Conservation (phyloP, 345 rosid genomes). For the Brassica napus region Da-Ae NC_063436.1:1948001-1948500, state of each 20-base stretch:
- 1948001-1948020: constrained; percentile 40
- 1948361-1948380: constrained; percentile 81
- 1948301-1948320: constrained; percentile 88
- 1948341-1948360: constrained; percentile 92
- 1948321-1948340: constrained; percentile 85
- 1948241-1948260: neutral
- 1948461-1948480: constrained; percentile 64
- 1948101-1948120: constrained; percentile 53
- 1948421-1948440: constrained; percentile 92
- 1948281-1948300: constrained; percentile 96
- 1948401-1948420: constrained; percentile 78
- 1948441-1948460: constrained; percentile 79
- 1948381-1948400: constrained; percentile 82
- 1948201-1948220: constrained; percentile 84
- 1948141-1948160: constrained; percentile 44
- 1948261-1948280: constrained; percentile 77
- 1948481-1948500: constrained; percentile 77
- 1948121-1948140: constrained; percentile 43
- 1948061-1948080: constrained; percentile 55
- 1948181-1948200: constrained; percentile 70
- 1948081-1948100: constrained; percentile 64
- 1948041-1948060: constrained; percentile 45
- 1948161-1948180: constrained; percentile 48
- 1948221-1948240: constrained; percentile 81
- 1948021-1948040: constrained; percentile 56